A percentile compares a stretch with the other conserved stretches of the same genome.
Evolutionary conservation across 106 monocot genomes (phyloP).

Genomic region (Acanthochlamys bracteata): DNA sequence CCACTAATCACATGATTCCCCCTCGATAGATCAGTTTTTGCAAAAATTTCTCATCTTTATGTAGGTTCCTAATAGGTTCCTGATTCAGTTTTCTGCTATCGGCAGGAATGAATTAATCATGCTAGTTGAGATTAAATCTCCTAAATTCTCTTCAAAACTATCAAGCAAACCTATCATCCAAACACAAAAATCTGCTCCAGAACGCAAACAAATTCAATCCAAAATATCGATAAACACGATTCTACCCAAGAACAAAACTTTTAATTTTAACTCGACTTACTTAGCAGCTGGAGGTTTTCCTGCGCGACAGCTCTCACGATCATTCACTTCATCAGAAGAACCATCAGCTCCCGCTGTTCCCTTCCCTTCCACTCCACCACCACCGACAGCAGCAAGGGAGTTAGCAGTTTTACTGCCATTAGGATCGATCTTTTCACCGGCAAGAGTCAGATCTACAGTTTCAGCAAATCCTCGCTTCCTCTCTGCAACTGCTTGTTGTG

Average conservation of each 20-base stretch:
- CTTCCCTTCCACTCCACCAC: conserved; percentile 9
- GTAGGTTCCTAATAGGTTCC: no score
- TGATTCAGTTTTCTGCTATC: no score
- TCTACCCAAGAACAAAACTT: not conserved
- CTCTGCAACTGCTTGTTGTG: conserved; percentile 22
- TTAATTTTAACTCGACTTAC: conserved; percentile 8
- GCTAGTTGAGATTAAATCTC: not conserved
- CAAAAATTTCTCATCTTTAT: no score
- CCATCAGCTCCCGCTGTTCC: no score
- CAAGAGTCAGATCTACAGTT: conserved; percentile 33
- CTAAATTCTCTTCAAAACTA: not conserved
- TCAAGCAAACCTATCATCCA: no score
- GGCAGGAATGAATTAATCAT: no score
- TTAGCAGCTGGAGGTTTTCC: conserved; percentile 49
- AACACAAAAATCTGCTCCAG: not conserved
- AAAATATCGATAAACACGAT: not conserved
- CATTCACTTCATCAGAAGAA: no score
- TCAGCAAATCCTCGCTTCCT: conserved; percentile 47
- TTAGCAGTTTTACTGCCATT: not conserved
- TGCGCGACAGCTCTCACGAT: conserved; percentile 9
- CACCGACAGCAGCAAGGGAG: no score
- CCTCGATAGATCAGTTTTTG: no score
- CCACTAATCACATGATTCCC: no score
- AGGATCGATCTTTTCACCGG: not conserved
- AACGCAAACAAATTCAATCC: not conserved